A percentile compares a stretch with the other conserved stretches of the same genome.
These are phyloP conservation scores for Suhomyces xylopsoci DNA, from an alignment of 805 yeast species.

Conservation along the genomic window DNA sequence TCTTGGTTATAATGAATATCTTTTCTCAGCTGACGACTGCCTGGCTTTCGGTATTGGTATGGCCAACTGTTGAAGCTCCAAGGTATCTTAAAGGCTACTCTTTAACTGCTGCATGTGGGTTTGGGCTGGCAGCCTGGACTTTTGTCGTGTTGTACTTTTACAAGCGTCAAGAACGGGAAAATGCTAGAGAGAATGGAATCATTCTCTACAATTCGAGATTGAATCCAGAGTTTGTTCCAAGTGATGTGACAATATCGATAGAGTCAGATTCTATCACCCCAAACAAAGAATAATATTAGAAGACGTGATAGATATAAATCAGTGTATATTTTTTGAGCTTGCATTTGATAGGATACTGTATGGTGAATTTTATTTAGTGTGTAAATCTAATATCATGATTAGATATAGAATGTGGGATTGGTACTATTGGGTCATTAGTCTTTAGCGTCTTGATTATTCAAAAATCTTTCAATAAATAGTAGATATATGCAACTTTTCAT, in stretches of 20 bases:
- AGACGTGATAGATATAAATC: too few species aligned
- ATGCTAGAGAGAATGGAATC: conserved; percentile 19
- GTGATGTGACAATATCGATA: not conserved
- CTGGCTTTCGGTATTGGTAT: conserved; percentile 19
- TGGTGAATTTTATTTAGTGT: too few species aligned
- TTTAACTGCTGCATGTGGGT: conserved; percentile 14
- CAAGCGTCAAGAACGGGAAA: conserved; percentile 17
- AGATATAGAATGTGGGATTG: too few species aligned
- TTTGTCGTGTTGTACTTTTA: conserved; percentile 19
- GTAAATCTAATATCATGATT: too few species aligned
- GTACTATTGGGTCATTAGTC: too few species aligned
- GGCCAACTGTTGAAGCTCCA: conserved; percentile 22
- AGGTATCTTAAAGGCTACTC: conserved; percentile 20
- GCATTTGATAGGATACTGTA: too few species aligned
- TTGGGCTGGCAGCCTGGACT: conserved; percentile 14
- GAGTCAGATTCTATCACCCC: not conserved
- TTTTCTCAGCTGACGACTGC: conserved; percentile 21
- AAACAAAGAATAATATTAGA: too few species aligned
- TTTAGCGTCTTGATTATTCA: too few species aligned
- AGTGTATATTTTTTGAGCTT: too few species aligned
- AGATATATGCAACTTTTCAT: too few species aligned
- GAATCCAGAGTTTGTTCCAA: conserved; percentile 15
- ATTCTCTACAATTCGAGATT: conserved; percentile 17
- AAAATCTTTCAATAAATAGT: too few species aligned
- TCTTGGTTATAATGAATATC: conserved; percentile 19